These are phyloP conservation scores for Hura crepitans DNA, from an alignment of 441 rosid species.

Conservation along the genomic window DNA sequence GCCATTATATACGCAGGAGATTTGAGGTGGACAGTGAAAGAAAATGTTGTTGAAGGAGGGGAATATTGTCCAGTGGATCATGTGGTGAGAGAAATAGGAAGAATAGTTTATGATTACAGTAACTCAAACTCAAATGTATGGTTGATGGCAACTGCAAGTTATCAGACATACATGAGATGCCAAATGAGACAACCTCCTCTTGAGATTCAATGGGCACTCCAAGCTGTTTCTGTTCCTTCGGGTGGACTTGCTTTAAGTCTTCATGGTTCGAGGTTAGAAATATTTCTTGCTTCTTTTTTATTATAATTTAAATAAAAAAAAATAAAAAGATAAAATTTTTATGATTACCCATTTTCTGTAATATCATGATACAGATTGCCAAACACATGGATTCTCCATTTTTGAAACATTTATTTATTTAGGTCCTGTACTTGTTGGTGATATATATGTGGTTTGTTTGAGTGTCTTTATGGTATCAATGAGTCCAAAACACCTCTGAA, in stretches of 20 bases:
- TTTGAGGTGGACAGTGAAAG: constrained; percentile 58
- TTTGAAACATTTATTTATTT: constrained; percentile 21
- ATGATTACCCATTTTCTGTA: constrained; percentile 4
- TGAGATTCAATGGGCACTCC: constrained; percentile 75
- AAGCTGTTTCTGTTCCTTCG: constrained; percentile 81
- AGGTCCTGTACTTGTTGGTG: constrained; percentile 26
- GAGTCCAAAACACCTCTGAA: constrained; percentile 40
- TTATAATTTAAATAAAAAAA: neutral
- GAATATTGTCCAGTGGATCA: constrained; percentile 54
- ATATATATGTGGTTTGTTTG: constrained; percentile 15
- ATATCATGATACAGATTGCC: neutral
- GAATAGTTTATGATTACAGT: constrained; percentile 42
- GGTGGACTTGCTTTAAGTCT: constrained; percentile 74
- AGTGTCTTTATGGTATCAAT: constrained; percentile 37
- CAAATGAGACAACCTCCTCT: constrained; percentile 80
- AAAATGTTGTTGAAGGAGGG: constrained; percentile 7
- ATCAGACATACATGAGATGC: constrained; percentile 75
- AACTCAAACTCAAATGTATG: constrained; percentile 48
- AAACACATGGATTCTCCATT: constrained; percentile 15
- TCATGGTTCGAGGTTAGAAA: constrained; percentile 59
- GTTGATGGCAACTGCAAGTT: constrained; percentile 72
- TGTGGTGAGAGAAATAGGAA: constrained; percentile 61
- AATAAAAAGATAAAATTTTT: no score
- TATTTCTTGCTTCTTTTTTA: constrained; percentile 8
- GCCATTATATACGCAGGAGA: constrained; percentile 75